A percentile compares a stretch with the other conserved stretches of the same genome.
Evolutionary conservation across 148 eudicot genomes (phyloP).

Genomic region (Diospyros kaki): DNA sequence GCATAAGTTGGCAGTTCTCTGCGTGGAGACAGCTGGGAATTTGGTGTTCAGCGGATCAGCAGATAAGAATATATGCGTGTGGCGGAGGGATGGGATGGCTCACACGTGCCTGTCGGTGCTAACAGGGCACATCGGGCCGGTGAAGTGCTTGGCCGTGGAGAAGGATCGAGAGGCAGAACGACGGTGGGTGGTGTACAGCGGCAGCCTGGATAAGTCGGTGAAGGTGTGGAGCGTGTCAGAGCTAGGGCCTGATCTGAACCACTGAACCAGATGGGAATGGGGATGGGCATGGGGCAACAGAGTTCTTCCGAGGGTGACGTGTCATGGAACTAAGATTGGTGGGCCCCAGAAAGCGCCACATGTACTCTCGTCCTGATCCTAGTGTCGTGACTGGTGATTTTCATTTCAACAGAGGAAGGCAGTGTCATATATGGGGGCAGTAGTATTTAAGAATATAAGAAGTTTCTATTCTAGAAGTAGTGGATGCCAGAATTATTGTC

Average conservation of each 20-base stretch:
- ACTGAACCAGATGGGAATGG: no score
- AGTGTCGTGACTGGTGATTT: no score
- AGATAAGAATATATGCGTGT: conserved; percentile 66
- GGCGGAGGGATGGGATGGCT: conserved; percentile 49
- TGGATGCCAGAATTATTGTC: no score
- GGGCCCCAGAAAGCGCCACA: no score
- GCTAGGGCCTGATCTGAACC: conserved; percentile 2
- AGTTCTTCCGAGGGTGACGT: no score
- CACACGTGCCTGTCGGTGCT: conserved; percentile 50
- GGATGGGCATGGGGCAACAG: not conserved
- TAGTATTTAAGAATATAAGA: no score
- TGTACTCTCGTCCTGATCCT: no score
- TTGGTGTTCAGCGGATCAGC: conserved; percentile 72
- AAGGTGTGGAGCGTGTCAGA: conserved; percentile 49
- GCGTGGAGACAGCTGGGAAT: conserved; percentile 40
- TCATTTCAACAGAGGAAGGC: no score
- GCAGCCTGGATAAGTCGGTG: conserved; percentile 59
- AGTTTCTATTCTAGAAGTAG: no score
- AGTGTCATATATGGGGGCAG: no score
- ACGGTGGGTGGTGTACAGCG: conserved; percentile 41
- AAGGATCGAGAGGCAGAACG: conserved; percentile 27
- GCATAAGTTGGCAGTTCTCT: conserved; percentile 63
- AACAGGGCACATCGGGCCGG: conserved; percentile 62
- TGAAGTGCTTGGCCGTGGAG: conserved; percentile 69
- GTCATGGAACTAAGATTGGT: no score